A percentile compares a stretch with the other conserved stretches of the same genome.
Evolutionary conservation across 495 filamentous ascomycete species (phyloP).

Genomic region (Pseudomonodictys pantanalensis): DNA sequence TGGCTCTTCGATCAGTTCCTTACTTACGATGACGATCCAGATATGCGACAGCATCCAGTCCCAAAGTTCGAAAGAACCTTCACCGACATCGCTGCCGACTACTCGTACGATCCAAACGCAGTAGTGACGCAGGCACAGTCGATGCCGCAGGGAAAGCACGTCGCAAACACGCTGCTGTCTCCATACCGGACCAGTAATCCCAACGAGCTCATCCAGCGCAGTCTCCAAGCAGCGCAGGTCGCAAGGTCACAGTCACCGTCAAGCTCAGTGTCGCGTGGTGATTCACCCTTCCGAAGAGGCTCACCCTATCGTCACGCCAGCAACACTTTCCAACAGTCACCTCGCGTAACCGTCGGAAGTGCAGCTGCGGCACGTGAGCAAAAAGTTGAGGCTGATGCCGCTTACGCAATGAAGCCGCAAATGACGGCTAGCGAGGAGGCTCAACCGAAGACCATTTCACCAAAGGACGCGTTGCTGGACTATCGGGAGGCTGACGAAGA

Average conservation of each 20-base stretch:
- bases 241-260: slow-evolving; percentile 58
- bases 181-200: slow-evolving; percentile 54
- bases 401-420: slow-evolving; percentile 40
- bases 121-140: slow-evolving; percentile 48
- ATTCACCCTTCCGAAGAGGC: slow-evolving; percentile 77
- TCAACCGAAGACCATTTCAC: slow-evolving; percentile 86
- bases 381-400: slow-evolving; percentile 58
- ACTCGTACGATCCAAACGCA: slow-evolving; percentile 74
- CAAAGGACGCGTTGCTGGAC: slow-evolving; percentile 87
- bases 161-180: slow-evolving; percentile 46
- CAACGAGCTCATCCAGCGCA: slow-evolving; percentile 62
- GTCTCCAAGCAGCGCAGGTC: slow-evolving; percentile 73
- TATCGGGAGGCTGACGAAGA: slow-evolving; percentile 73
- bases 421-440: slow-evolving; percentile 46
- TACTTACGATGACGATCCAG: slow-evolving; percentile 45
- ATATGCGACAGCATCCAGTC: slow-evolving; percentile 43
- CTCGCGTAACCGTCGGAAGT: slow-evolving; percentile 50
- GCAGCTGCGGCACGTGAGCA: slow-evolving; percentile 58
- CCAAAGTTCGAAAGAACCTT: slow-evolving; percentile 84
- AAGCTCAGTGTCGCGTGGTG: slow-evolving; percentile 57
- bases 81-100: slow-evolving; percentile 80
- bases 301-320: slow-evolving; percentile 62
- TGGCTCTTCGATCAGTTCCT: slow-evolving; percentile 61
- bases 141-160: slow-evolving; percentile 36
- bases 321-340: slow-evolving; percentile 41